phyloP scores from a whole-genome alignment of 495 filamentous ascomycete species.

The Friedmanniomyces simplex region DNA sequence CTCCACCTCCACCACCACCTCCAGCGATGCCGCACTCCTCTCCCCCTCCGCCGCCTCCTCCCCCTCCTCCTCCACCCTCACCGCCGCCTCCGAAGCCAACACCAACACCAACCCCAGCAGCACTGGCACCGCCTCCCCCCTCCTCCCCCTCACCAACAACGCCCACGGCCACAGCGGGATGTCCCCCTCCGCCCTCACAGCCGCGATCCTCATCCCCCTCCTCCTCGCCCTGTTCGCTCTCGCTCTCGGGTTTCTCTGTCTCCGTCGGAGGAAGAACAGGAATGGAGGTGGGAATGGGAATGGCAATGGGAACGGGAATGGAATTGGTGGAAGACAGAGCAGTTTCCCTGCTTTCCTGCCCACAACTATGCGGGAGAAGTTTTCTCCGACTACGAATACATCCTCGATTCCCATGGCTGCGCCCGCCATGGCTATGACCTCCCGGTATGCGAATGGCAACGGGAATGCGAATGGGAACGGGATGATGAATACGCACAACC shows the following conservation, averaged over 20 bases:
- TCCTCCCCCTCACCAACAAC: constrained; percentile 1
- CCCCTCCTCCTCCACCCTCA: background rate
- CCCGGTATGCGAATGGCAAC: no score
- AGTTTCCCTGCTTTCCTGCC: background rate
- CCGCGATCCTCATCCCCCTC: background rate
- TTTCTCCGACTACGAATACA: background rate
- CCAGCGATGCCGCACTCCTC: background rate
- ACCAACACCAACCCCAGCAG: background rate
- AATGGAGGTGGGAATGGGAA: background rate
- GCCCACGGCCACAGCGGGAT: background rate
- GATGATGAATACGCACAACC: background rate
- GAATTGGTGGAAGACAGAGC: no score
- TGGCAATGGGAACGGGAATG: no score
- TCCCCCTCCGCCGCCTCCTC: background rate
- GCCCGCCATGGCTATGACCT: no score
- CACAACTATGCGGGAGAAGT: background rate
- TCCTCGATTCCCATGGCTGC: no score
- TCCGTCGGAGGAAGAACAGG: background rate
- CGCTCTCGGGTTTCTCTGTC: background rate
- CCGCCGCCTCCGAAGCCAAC: background rate
- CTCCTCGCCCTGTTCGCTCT: constrained; percentile 2
- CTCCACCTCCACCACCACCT: background rate
- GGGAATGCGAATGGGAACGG: no score
- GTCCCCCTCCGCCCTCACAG: background rate
- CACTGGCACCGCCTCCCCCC: background rate